Evolutionary conservation across 176 grass and related monocot species (phyloP).

Genomic region (Guadua angustifolia): DNA sequence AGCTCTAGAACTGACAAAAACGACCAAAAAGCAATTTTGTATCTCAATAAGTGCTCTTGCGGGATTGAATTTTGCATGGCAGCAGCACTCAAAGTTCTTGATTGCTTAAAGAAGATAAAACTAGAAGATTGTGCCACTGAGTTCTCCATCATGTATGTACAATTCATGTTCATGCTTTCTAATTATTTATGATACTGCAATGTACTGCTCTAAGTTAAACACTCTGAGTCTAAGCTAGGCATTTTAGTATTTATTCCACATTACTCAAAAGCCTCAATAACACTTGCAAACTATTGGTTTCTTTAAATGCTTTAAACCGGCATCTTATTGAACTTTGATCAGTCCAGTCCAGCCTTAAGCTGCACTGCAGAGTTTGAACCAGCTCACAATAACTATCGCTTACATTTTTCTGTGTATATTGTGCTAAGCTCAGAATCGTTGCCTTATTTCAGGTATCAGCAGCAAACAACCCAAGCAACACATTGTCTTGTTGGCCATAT

Average conservation of each 20-base stretch:
- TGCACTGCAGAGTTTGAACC: neutral
- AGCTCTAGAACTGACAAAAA: constrained; percentile 34
- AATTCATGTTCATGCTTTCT: neutral
- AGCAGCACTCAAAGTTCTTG: constrained; percentile 47
- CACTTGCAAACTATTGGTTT: constrained; percentile 1
- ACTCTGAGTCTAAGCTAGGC: neutral
- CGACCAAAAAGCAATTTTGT: constrained; percentile 51
- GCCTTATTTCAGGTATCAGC: constrained; percentile 57
- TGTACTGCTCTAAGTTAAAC: neutral
- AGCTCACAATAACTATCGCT: neutral
- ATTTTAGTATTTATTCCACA: neutral
- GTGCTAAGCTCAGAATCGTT: constrained; percentile 21
- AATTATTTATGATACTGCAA: constrained; percentile 9
- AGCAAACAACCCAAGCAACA: constrained; percentile 45
- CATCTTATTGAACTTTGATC: constrained; percentile 8
- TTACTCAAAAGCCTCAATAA: constrained; percentile 2
- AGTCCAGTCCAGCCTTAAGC: neutral
- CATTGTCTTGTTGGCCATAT: constrained; percentile 68
- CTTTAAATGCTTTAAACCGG: constrained; percentile 6
- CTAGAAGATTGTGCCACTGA: constrained; percentile 51
- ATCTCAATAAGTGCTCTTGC: constrained; percentile 54
- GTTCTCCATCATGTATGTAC: constrained; percentile 55
- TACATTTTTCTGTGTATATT: constrained; percentile 23
- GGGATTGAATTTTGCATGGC: constrained; percentile 53
- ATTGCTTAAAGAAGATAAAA: constrained; percentile 56